Evolutionary conservation across 2,329 filamentous ascomycete genomes (phyloP).

Genomic region (Sporothrix protearum): DNA sequence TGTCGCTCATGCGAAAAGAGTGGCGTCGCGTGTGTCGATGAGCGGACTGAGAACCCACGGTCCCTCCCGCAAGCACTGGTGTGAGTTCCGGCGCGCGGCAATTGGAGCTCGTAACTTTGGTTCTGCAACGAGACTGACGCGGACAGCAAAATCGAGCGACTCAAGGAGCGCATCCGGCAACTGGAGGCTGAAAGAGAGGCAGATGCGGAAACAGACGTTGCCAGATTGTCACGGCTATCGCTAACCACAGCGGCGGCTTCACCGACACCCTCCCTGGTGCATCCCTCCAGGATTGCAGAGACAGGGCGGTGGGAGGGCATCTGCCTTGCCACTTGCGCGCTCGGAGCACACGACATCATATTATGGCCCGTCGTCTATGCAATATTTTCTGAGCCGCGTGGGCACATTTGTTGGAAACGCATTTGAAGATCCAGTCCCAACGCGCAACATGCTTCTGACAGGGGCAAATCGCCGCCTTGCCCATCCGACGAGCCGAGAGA

Average conservation of each 20-base stretch:
- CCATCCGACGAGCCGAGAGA: constrained; percentile 15
- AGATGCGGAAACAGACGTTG: background rate
- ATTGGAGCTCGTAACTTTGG: too few relatives aligned
- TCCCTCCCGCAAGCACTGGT: constrained; percentile 21
- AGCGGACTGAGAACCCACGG: constrained; percentile 7
- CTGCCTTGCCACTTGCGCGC: constrained; percentile 36
- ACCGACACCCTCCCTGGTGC: too few relatives aligned
- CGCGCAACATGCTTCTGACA: constrained; percentile 22
- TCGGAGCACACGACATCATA: constrained; percentile 38
- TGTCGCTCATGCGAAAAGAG: constrained; percentile 16
- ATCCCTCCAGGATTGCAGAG: background rate
- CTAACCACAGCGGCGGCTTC: background rate
- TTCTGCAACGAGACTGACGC: background rate
- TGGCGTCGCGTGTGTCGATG: constrained; percentile 5
- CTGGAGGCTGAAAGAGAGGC: constrained; percentile 14
- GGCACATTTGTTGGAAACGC: constrained; percentile 37
- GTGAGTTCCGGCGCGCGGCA: too few relatives aligned
- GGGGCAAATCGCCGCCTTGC: constrained; percentile 25
- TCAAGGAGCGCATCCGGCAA: constrained; percentile 12
- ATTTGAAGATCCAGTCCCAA: constrained; percentile 33
- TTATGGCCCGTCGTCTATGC: constrained; percentile 45
- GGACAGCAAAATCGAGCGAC: constrained; percentile 11
- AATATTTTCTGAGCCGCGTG: constrained; percentile 45
- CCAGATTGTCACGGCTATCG: background rate
- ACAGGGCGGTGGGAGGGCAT: constrained; percentile 35